Conservation (phyloP, 2,329 filamentous ascomycete species). For the Xylariomycetidae sp. region DNA sequence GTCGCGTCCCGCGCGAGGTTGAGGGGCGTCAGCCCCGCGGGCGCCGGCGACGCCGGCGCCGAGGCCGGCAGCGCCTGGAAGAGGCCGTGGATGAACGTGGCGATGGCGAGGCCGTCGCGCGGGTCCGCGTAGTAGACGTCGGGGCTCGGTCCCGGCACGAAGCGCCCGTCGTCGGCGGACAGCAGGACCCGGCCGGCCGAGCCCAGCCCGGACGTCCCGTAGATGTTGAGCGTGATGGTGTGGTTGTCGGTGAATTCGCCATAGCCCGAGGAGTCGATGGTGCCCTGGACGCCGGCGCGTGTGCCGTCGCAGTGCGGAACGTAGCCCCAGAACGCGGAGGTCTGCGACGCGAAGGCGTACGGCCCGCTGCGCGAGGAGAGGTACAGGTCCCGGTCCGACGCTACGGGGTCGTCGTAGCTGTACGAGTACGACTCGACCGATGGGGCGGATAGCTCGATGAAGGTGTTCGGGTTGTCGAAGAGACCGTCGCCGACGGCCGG, state of each 20-base stretch:
- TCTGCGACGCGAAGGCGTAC: constrained; percentile 49
- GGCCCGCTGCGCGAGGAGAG: constrained; percentile 44
- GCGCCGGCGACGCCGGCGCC: constrained; percentile 23
- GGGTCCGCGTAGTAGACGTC: constrained; percentile 44
- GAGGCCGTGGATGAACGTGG: constrained; percentile 44
- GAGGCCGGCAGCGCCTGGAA: constrained; percentile 37
- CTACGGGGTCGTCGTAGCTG: constrained; percentile 38
- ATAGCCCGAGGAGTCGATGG: constrained; percentile 44
- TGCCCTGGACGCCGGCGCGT: constrained; percentile 45
- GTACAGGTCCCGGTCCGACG: constrained; percentile 40
- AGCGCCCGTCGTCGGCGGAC: constrained; percentile 32
- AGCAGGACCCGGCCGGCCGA: constrained; percentile 43
- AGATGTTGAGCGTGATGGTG: constrained; percentile 52
- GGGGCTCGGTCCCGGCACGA: constrained; percentile 34
- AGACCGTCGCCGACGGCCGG: constrained; percentile 43
- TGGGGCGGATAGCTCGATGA: constrained; percentile 41
- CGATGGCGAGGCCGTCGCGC: constrained; percentile 43
- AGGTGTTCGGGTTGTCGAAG: constrained; percentile 54
- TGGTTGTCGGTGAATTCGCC: constrained; percentile 33
- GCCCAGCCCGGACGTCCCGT: constrained; percentile 50
- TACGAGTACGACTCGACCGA: constrained; percentile 42
- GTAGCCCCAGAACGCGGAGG: constrained; percentile 48
- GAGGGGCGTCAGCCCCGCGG: constrained; percentile 37
- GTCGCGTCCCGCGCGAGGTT: constrained; percentile 43
- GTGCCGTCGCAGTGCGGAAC: constrained; percentile 37